Evolutionary conservation across 257 asterid genomes (phyloP).

Genomic region (Nicotiana obtusifolia): DNA sequence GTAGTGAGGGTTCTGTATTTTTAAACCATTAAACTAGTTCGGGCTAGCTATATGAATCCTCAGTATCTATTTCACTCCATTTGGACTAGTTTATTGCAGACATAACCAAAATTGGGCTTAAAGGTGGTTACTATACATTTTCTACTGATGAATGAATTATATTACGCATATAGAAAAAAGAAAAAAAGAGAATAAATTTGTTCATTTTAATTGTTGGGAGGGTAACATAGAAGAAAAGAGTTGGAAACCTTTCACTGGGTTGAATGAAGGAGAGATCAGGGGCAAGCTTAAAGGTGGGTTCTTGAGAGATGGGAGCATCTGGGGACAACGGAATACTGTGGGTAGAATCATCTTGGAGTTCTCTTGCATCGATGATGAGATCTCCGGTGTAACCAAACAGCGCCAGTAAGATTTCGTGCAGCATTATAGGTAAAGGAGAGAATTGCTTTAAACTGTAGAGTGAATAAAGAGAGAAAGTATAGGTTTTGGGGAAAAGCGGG

Average conservation of each 20-base stretch:
- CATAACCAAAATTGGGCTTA: background rate
- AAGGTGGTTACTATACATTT: background rate
- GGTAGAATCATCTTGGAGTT: slow-evolving; percentile 40
- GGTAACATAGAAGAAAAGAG: background rate
- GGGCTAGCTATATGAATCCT: background rate
- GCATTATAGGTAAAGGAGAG: slow-evolving; percentile 34
- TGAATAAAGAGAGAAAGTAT: background rate
- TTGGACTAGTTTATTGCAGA: background rate
- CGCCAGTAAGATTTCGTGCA: slow-evolving; percentile 84
- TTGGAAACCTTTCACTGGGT: slow-evolving; percentile 69
- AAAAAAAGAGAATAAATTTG: background rate
- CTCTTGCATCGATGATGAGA: slow-evolving; percentile 82
- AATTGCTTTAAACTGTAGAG: background rate
- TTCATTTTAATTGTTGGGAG: background rate
- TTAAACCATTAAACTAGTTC: background rate
- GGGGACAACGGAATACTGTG: slow-evolving; percentile 39
- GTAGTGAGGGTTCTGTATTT: background rate
- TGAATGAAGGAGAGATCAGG: slow-evolving; percentile 77
- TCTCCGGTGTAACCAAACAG: slow-evolving; percentile 95
- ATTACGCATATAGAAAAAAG: background rate
- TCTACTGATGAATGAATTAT: background rate
- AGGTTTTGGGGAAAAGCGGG: slow-evolving; percentile 4
- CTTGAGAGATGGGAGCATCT: slow-evolving; percentile 61
- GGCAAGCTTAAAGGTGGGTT: slow-evolving; percentile 80
- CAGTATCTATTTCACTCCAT: background rate